Percentiles rank a stretch among this genome's conserved stretches.
Conservation (phyloP, 2,329 filamentous ascomycete genomes). For the Hysterium pulicare region DNA sequence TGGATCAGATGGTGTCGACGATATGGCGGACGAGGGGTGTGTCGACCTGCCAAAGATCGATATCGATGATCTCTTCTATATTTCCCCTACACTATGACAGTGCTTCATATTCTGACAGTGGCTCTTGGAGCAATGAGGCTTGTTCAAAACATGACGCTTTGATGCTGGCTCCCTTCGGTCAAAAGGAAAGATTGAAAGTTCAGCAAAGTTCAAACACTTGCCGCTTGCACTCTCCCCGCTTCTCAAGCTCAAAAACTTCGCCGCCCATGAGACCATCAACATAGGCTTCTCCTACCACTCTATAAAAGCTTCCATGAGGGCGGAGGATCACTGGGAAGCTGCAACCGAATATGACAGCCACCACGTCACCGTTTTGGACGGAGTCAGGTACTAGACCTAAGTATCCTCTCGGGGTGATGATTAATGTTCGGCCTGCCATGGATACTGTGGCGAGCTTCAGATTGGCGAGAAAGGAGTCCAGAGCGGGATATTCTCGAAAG, state of each 20-base stretch:
- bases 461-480: background rate
- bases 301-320: background rate
- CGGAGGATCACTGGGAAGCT: background rate
- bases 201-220: background rate
- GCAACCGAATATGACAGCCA: background rate
- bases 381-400: slow-evolving; percentile 3
- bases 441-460: background rate
- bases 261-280: background rate
- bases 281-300: background rate
- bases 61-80: too few relatives aligned
- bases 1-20: too few relatives aligned
- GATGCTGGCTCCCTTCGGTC: too few relatives aligned
- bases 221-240: background rate
- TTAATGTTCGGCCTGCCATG: background rate
- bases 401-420: slow-evolving; percentile 1
- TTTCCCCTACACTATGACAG: too few relatives aligned
- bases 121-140: too few relatives aligned
- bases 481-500: background rate
- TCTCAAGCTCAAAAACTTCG: background rate
- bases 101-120: too few relatives aligned
- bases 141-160: too few relatives aligned
- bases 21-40: too few relatives aligned
- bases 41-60: too few relatives aligned
- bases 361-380: slow-evolving; percentile 1
- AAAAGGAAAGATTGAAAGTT: too few relatives aligned